These are phyloP conservation scores for Thelonectria rubi DNA, from an alignment of 2,329 filamentous ascomycete species.

Conservation along the genomic window DNA sequence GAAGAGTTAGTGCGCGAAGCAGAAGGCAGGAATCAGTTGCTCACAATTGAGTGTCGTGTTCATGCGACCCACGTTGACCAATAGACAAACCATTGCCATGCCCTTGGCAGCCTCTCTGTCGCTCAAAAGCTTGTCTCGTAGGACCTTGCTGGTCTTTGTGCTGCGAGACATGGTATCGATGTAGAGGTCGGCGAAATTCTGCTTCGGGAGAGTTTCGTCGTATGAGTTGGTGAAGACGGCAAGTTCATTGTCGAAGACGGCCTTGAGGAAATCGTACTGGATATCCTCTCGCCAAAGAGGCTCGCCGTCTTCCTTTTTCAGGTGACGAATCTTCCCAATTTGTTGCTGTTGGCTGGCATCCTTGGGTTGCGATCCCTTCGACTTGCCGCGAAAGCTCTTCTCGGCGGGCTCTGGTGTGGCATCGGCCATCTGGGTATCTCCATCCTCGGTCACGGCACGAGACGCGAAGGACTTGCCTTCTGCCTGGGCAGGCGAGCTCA, in stretches of 20 bases:
- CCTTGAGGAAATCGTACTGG: conserved; percentile 84
- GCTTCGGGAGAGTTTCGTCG: conserved; percentile 67
- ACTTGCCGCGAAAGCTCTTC: conserved; percentile 50
- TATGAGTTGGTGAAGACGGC: conserved; percentile 92
- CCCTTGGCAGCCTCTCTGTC: conserved; percentile 92
- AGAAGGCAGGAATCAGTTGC: conserved; percentile 43
- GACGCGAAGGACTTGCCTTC: conserved; percentile 59
- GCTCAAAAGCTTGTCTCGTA: conserved; percentile 94
- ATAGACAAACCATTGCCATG: conserved; percentile 98
- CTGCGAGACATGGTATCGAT: conserved; percentile 98
- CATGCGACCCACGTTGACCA: conserved; percentile 98
- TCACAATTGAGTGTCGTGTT: conserved; percentile 97
- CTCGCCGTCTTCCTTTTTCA: conserved; percentile 90
- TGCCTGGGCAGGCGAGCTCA: conserved; percentile 55
- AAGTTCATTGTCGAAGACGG: conserved; percentile 78
- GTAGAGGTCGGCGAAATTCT: conserved; percentile 93
- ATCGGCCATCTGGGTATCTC: conserved; percentile 55
- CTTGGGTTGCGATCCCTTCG: conserved; percentile 47
- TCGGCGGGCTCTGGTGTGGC: conserved; percentile 55
- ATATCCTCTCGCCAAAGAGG: conserved; percentile 89
- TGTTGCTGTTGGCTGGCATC: conserved; percentile 49
- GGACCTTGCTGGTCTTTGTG: conserved; percentile 98
- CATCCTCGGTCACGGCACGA: conserved; percentile 57
- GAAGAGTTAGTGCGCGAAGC: conserved; percentile 30
- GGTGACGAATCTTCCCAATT: conserved; percentile 78